Evolutionary conservation across 2,329 filamentous ascomycete genomes (phyloP), one percentile per base, ranked within the genome.

Genomic region (Aspergillus transmontanensis): DNA sequence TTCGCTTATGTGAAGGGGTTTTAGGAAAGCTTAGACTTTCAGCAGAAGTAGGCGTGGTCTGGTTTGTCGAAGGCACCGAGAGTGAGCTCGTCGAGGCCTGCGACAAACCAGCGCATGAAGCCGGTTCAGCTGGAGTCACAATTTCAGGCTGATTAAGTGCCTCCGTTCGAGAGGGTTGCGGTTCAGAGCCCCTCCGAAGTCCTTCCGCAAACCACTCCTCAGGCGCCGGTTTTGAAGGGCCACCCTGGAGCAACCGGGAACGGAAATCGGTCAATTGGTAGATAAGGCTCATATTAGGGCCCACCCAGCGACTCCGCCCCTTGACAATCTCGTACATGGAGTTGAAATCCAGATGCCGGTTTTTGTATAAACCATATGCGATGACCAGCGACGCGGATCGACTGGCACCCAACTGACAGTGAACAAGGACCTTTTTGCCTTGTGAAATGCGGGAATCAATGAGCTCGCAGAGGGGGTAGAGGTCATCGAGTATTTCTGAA

Each of bases 231-330:
- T 73, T 73, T 10, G 75, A 75, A 1, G 71, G 65, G 12, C 70
- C 69, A 32, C 73, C 71, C 57, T 78, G 72, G 61, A 75, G 60
- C 41, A 82, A 66, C 48, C 77, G 77, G 16, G 76, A 73, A 59
- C 86, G 82, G 71, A 89, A 89, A 72, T 89, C 87, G 34, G 87
- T 87, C 55, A 89, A 79, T 71, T 89, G 87, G 81, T 89, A 89
- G 72, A 89, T 89, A 61, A 89, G 78, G 68, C 87, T 89, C 87
- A 89, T 89, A 73, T 89, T 89, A 1, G 87, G 87, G 2, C 87
- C 87, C 51, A 89, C 88, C 87, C 87, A 89, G 72, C 85, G 86
- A 78, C 87, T 89, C 64, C 85, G 82, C 69, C 81, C 83, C 76
- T 89, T 89, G 34, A 89, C 86, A 46, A 82, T 79, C 73, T 87